Evolutionary conservation across 495 filamentous ascomycete genomes (phyloP), one percentile per base, ranked within the genome.

Genomic region (Talaromyces wortmannii): DNA sequence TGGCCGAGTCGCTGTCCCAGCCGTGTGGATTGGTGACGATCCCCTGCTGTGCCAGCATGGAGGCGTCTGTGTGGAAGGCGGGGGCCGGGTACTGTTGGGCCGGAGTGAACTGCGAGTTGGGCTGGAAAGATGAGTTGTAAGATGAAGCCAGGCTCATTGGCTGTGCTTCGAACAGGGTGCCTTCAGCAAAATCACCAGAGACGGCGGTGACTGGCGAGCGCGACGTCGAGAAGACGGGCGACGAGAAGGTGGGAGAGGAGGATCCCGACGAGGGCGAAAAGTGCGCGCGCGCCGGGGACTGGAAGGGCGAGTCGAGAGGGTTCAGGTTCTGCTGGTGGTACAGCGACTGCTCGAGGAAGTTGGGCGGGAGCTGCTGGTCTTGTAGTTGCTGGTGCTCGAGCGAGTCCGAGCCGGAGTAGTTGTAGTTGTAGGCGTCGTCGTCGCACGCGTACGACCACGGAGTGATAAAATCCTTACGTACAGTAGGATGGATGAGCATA

Each of bases 391-490:
- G 36, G 8, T 40, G 23, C 23, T 23, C 2, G 36, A 5, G 5
- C 8, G 13, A 40, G 36, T 40, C 36, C 63, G 57, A 66, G 62
- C 70, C 68, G 58, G 70, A 59, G 46, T 74, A 66, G 50, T 61
- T 48, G 53, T 67, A 63, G 63, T 63, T 70, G 23, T 23, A 23
- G 23, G 23, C 23, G 23, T 23, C 23, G 23, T 23, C 23, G 63
- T 60, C 12, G 51, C 57, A 57, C n/a, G 42, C 23, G 50, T 60
- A 52, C 48, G 55, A 36, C 44, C 60, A 62, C 33, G 61, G 57
- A 59, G 67, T 75, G 70, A 72, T 75, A 66, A 73, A 65, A 71
- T 63, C 72, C 70, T 75, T 77, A 73, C 72, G 72, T 76, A 57
- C 49, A 10, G 61, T 55, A 55, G 73, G 70, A 61, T 72, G 64